phyloP scores from a whole-genome alignment of 441 rosid genomes.

The Geranium incanum region DNA sequence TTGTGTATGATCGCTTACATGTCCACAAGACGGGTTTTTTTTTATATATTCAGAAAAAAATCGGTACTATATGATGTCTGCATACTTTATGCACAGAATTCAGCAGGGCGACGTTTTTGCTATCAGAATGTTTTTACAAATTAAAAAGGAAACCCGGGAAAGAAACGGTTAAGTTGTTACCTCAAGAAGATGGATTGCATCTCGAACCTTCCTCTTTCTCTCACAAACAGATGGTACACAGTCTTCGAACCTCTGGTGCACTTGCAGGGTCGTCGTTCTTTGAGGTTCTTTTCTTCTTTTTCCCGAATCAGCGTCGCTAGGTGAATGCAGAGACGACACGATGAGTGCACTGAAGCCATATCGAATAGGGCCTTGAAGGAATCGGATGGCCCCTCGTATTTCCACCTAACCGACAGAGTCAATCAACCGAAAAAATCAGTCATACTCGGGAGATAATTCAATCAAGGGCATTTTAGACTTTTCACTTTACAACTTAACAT shows the following conservation, averaged over 20 bases:
- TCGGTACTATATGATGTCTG: too few species aligned
- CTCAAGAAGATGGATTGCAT: conserved; percentile 18
- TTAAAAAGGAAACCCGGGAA: too few species aligned
- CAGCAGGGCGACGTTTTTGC: too few species aligned
- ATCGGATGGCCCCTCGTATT: conserved; percentile 31
- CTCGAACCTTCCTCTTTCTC: conserved; percentile 33
- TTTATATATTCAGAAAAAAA: too few species aligned
- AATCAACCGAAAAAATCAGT: neutral
- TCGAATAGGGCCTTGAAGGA: conserved; percentile 80
- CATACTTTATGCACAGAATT: too few species aligned
- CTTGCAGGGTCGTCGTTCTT: conserved; percentile 73
- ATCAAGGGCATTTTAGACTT: too few species aligned
- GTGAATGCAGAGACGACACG: conserved; percentile 88
- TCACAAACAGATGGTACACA: conserved; percentile 55
- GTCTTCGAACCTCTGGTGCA: conserved; percentile 58
- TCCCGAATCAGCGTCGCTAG: conserved; percentile 60
- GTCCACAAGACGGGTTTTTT: too few species aligned
- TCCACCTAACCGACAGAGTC: conserved; percentile 53
- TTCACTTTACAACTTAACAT: too few species aligned
- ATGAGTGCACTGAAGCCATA: conserved; percentile 89
- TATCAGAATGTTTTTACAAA: too few species aligned
- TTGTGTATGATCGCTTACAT: too few species aligned
- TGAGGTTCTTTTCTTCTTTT: conserved; percentile 57
- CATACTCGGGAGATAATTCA: neutral
- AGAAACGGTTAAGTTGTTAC: conserved; percentile 26